Conservation (phyloP, 345 rosid species). For the Populus davidiana region DNA sequence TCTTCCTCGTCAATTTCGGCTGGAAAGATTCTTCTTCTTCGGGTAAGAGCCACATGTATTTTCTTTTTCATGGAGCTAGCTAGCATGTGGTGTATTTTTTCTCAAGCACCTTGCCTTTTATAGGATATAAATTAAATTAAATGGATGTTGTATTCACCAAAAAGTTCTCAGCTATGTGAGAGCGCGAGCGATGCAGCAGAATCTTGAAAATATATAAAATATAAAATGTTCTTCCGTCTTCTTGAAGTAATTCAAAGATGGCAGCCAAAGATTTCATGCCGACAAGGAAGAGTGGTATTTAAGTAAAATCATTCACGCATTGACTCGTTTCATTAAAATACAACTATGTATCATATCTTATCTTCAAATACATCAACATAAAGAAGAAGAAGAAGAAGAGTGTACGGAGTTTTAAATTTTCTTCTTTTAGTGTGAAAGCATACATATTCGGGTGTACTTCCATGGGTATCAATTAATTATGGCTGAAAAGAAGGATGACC, state of each 20-base stretch:
- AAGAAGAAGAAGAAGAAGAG: neutral
- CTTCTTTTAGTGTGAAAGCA: neutral
- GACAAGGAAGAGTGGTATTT: neutral
- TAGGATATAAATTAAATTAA: too few species aligned
- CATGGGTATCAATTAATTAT: neutral
- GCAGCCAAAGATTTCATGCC: neutral
- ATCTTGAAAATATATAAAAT: too few species aligned
- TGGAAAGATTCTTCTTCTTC: too few species aligned
- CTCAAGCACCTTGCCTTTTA: too few species aligned
- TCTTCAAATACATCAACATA: neutral
- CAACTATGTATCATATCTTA: neutral
- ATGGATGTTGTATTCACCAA: too few species aligned
- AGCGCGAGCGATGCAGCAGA: too few species aligned
- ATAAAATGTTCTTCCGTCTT: neutral
- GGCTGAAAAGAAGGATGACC: too few species aligned
- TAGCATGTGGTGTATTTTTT: too few species aligned
- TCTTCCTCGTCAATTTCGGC: too few species aligned
- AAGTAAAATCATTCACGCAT: neutral
- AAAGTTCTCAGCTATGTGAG: too few species aligned
- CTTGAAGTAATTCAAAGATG: neutral
- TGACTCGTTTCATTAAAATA: neutral
- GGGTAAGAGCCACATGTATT: too few species aligned
- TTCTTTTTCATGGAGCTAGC: too few species aligned
- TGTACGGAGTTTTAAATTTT: neutral
- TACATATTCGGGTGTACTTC: neutral